These are phyloP conservation scores for Euphorbia peplus DNA, from an alignment of 345 rosid genomes.

Conservation along the genomic window DNA sequence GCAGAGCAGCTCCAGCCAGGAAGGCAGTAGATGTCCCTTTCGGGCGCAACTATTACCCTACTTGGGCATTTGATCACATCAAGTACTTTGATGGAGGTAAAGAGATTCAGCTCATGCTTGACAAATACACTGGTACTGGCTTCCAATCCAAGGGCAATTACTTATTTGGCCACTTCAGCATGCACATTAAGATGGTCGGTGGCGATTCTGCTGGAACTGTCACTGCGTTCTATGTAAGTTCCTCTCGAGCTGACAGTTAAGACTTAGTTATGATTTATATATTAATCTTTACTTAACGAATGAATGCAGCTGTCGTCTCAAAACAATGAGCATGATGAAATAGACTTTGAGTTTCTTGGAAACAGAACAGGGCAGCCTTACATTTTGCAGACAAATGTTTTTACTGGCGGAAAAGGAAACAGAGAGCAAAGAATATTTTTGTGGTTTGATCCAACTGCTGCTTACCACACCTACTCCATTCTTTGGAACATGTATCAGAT, in stretches of 20 bases:
- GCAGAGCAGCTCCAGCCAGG: slow-evolving; percentile 6
- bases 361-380: slow-evolving; percentile 27
- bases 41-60: slow-evolving; percentile 23
- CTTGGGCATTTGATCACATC: slow-evolving; percentile 34
- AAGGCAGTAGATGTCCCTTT: slow-evolving; percentile 18
- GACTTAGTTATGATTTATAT: too few species aligned
- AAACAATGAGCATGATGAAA: slow-evolving; percentile 23
- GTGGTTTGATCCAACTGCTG: slow-evolving; percentile 38
- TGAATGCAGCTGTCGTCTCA: slow-evolving; percentile 24
- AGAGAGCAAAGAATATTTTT: slow-evolving; percentile 32
- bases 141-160: slow-evolving; percentile 23
- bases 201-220: slow-evolving; percentile 30
- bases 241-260: too few species aligned
- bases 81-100: slow-evolving; percentile 27
- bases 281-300: too few species aligned
- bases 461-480: slow-evolving; percentile 21
- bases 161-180: slow-evolving; percentile 29
- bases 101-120: slow-evolving; percentile 28
- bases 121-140: slow-evolving; percentile 29
- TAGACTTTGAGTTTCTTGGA: slow-evolving; percentile 35
- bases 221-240: slow-evolving; percentile 21
- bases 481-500: slow-evolving; percentile 27
- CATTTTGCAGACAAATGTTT: slow-evolving; percentile 24
- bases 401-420: slow-evolving; percentile 22
- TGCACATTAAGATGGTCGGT: slow-evolving; percentile 28